Percentiles rank a stretch among this genome's conserved stretches.
Conservation (phyloP, 305 asterid genomes). For the Salvia sclarea region DNA sequence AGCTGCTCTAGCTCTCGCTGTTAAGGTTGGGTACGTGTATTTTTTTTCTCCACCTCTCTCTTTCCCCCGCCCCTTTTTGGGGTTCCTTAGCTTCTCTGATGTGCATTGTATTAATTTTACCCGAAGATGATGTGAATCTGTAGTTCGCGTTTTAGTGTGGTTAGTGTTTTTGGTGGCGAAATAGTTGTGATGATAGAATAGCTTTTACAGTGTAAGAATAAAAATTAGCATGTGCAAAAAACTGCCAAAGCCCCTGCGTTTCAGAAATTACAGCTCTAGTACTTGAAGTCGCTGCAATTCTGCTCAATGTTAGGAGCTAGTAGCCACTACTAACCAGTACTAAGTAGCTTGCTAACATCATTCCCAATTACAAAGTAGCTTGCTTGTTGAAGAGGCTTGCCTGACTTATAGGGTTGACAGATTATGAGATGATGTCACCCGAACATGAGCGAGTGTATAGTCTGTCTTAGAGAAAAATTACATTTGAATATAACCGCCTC, state of each 20-base stretch:
- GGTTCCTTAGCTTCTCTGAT: background rate
- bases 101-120: conserved; percentile 7
- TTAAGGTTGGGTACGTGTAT: conserved; percentile 77
- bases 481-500: background rate
- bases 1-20: conserved; percentile 91
- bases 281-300: conserved; percentile 4
- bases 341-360: conserved; percentile 6
- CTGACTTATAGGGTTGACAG: background rate
- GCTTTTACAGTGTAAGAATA: background rate
- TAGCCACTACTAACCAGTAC: background rate
- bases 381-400: conserved; percentile 8
- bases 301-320: background rate
- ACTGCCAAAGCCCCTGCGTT: background rate
- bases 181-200: background rate
- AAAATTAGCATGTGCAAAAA: background rate
- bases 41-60: background rate
- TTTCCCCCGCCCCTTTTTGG: background rate
- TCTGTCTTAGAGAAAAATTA: background rate
- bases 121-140: background rate
- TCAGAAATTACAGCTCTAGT: background rate
- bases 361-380: background rate
- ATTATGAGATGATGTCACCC: background rate
- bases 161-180: background rate
- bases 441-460: background rate
- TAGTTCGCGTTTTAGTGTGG: background rate